Conservation (phyloP, 257 asterid species). For the Lycium ferocissimum region DNA sequence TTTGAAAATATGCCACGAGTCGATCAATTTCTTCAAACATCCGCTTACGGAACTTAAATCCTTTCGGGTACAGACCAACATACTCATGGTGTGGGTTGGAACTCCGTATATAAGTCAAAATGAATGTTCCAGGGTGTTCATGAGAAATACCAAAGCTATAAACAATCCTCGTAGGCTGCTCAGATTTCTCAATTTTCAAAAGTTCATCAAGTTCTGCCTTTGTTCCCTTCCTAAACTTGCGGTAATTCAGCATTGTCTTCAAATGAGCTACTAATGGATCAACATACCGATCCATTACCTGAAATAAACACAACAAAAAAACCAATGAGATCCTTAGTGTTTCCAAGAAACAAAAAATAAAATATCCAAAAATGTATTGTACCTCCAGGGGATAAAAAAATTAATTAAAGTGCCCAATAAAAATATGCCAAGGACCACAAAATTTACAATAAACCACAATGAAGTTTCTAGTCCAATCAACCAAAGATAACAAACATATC, state of each 20-base stretch:
- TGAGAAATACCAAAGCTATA: constrained; percentile 94
- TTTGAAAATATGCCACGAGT: constrained; percentile 87
- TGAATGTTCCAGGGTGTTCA: constrained; percentile 97
- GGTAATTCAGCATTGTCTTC: constrained; percentile 88
- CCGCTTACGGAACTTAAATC: constrained; percentile 85
- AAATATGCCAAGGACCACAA: constrained; percentile 14
- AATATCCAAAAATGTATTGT: background rate
- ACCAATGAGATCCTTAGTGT: background rate
- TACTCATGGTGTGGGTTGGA: constrained; percentile 96
- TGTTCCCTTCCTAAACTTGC: constrained; percentile 84
- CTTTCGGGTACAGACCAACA: constrained; percentile 91
- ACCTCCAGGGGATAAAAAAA: background rate
- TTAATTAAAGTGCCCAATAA: background rate
- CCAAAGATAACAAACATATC: background rate
- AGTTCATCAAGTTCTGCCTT: constrained; percentile 90
- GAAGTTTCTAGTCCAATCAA: constrained; percentile 1
- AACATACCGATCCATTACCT: constrained; percentile 99
- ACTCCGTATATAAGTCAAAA: constrained; percentile 87
- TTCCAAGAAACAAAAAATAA: background rate
- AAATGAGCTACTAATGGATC: constrained; percentile 92
- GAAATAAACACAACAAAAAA: constrained; percentile 31
- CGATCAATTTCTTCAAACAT: constrained; percentile 93
- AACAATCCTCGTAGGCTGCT: constrained; percentile 84
- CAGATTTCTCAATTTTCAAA: constrained; percentile 77
- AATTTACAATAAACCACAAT: background rate